Conservation (phyloP, 2,329 filamentous ascomycete genomes). For the Venturiaceae sp. region DNA sequence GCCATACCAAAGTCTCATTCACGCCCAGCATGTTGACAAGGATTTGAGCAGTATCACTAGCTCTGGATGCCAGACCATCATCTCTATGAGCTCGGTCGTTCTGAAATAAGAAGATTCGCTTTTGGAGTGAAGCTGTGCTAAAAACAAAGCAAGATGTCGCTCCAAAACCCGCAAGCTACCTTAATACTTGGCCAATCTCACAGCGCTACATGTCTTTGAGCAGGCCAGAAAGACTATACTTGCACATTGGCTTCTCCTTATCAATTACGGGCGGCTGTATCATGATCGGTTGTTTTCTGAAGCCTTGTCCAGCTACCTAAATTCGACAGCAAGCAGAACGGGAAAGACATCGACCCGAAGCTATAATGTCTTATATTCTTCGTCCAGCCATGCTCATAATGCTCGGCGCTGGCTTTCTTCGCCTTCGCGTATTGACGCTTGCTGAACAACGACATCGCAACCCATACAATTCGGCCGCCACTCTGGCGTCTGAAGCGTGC, state of each 20-base stretch:
- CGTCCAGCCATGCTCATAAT: conserved; percentile 39
- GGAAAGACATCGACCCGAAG: conserved; percentile 18
- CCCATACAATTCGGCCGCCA: conserved; percentile 9
- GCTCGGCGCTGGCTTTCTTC: conserved; percentile 34
- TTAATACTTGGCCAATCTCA: conserved; percentile 14
- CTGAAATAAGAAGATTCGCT: neutral
- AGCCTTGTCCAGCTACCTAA: conserved; percentile 49
- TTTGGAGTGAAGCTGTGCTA: neutral
- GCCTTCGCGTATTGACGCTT: conserved; percentile 23
- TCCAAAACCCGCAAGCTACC: neutral
- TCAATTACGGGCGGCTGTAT: conserved; percentile 38
- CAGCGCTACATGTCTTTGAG: conserved; percentile 30
- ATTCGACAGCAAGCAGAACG: conserved; percentile 36
- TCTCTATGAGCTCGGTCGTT: neutral
- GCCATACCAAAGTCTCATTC: conserved; percentile 28
- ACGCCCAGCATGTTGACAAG: conserved; percentile 23
- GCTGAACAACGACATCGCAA: conserved; percentile 15
- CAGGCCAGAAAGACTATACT: conserved; percentile 23
- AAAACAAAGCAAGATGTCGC: no score
- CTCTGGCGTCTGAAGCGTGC: conserved; percentile 10
- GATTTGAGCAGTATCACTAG: neutral
- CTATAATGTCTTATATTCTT: conserved; percentile 44
- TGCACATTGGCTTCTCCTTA: conserved; percentile 37
- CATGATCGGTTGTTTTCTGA: conserved; percentile 52
- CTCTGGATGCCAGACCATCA: neutral